Percentiles rank a stretch among this genome's conserved stretches.
Conservation (phyloP, 192 early-diverging fungal genomes). For the Podochytrium sp. region DNA sequence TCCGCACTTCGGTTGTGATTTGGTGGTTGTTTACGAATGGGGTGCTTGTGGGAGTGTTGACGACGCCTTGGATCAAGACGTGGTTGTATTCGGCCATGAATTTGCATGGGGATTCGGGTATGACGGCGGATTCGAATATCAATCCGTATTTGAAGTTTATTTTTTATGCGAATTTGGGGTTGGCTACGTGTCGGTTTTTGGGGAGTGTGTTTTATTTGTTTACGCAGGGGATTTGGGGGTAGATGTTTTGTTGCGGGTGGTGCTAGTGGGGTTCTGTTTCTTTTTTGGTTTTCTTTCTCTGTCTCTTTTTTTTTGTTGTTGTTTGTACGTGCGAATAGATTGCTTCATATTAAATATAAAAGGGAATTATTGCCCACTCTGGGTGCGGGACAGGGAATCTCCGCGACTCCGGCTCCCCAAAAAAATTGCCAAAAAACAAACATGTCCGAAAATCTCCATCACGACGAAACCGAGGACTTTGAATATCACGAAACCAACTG, state of each 20-base stretch:
- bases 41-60: conserved; percentile 71
- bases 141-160: conserved; percentile 81
- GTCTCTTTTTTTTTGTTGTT: not conserved
- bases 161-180: conserved; percentile 80
- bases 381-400: too few species aligned
- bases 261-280: not conserved
- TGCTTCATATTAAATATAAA: not conserved
- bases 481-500: conserved; percentile 1
- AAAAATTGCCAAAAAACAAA: too few species aligned
- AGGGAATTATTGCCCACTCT: too few species aligned
- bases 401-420: too few species aligned
- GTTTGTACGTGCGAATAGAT: not conserved
- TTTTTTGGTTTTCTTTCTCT: not conserved
- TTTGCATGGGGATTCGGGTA: conserved; percentile 21
- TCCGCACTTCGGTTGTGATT: conserved; percentile 81
- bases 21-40: conserved; percentile 88
- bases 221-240: conserved; percentile 63
- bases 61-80: conserved; percentile 38
- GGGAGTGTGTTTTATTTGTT: conserved; percentile 77
- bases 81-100: conserved; percentile 30
- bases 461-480: too few species aligned
- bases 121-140: conserved; percentile 30
- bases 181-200: conserved; percentile 75
- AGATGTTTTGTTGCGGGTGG: not conserved
- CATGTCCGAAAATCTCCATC: too few species aligned